Base-by-base conservation (phyloP, 331 rosid genomes). In the Rosa hybrid region DNA sequence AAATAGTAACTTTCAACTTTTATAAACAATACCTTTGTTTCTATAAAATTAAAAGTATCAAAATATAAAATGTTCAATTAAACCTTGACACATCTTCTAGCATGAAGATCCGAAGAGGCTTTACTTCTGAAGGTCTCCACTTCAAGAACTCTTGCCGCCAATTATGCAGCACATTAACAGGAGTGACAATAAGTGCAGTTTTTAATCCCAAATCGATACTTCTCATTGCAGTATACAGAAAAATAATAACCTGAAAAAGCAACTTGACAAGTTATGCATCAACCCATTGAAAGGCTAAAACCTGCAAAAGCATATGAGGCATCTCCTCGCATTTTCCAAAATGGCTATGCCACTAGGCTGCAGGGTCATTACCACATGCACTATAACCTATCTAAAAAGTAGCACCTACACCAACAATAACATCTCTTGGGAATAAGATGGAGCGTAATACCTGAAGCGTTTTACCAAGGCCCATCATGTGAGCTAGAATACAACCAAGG, bases 381-480 rank as follows among this genome's bases (percentile, higher is more conserved):
- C 71, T 12, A 34, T 27, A 25, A 62, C 45, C 72, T 57, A 75
- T 56, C 42, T 27, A 53, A 46, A 75, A 3, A 14, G 16, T 23
- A 12, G 14, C 67, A 34, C 44, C 57, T 11, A 45, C 4, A 45
- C 4, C 5, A 45, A 63, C n/a, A 27, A 41, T 12, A 57, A 6
- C 12, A 63, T 53, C 51, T 27, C 48, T 27, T 27, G 59, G 46
- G 59, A 38, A 56, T 45, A 56, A 18, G 71, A 76, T 46, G 11
- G 67, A 77, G 23, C 21, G 75, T 14, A 78, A 74, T 87, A 95
- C 99, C 99, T 95, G 99, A 81, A 95, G 84, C 42, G 99, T 95
- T 95, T 95, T 95, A 75, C 99, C 99, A 76, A 95, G 98, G 73
- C 99, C 99, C 99, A 95, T 95, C 27, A 91, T 95, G 86, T 95